Percentiles rank a stretch among this genome's conserved stretches.
These are phyloP conservation scores for Wickerhamomyces chaumierensis DNA, from an alignment of 805 yeast species.

Conservation along the genomic window DNA sequence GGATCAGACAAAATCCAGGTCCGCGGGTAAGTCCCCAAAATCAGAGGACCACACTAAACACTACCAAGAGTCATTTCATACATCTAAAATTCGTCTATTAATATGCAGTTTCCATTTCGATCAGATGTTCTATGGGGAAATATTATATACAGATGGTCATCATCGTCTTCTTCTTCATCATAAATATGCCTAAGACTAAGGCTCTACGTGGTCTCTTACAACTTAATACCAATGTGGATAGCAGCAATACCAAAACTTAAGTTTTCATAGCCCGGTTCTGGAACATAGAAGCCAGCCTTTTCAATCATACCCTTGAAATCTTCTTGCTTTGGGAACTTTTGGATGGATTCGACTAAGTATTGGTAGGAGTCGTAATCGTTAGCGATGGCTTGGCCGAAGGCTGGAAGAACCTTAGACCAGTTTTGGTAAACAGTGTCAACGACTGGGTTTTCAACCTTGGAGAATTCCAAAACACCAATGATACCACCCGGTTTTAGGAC, in stretches of 20 bases:
- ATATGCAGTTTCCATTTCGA: too few species aligned
- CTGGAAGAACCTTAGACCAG: constrained; percentile 80
- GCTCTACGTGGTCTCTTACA: constrained; percentile 25
- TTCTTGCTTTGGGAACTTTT: constrained; percentile 86
- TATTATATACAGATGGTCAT: background rate
- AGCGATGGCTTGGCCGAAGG: constrained; percentile 92
- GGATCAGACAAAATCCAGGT: too few species aligned
- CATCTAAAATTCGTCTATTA: too few species aligned
- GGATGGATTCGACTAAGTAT: constrained; percentile 89
- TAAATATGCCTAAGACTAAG: too few species aligned
- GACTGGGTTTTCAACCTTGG: constrained; percentile 75
- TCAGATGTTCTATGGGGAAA: too few species aligned
- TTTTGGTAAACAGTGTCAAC: constrained; percentile 72
- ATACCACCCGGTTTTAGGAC: constrained; percentile 96
- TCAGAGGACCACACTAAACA: too few species aligned
- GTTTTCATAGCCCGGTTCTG: constrained; percentile 87
- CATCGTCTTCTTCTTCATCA: too few species aligned
- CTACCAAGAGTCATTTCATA: background rate
- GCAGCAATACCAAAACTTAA: constrained; percentile 93
- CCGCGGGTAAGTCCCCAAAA: too few species aligned
- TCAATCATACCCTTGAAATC: constrained; percentile 84
- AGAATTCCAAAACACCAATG: constrained; percentile 91
- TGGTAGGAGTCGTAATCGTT: constrained; percentile 95
- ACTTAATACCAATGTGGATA: constrained; percentile 88
- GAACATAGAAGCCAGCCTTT: constrained; percentile 88